phyloP scores from a whole-genome alignment of 1,284 basidiomycete species.

The Ceratobasidium theobromae region DNA sequence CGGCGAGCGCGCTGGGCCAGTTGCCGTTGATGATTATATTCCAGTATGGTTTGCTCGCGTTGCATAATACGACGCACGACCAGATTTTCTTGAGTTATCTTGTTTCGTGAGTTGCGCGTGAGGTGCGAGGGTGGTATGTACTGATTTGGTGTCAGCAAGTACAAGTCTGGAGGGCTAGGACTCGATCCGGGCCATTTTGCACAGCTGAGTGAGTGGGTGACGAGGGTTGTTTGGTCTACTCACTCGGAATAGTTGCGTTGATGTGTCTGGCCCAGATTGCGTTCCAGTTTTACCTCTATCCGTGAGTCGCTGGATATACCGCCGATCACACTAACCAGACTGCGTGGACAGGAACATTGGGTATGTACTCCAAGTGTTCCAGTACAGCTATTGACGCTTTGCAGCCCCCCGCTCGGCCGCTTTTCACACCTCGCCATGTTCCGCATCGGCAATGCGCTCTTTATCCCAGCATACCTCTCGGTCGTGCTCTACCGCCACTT shows the following conservation, averaged over 20 bases:
- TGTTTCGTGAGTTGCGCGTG: conserved; percentile 61
- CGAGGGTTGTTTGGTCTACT: background rate
- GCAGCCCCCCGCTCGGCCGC: conserved; percentile 66
- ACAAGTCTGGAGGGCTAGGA: conserved; percentile 68
- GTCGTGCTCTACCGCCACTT: conserved; percentile 69
- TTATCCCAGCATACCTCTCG: conserved; percentile 75
- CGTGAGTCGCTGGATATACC: conserved; percentile 53
- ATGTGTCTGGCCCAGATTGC: conserved; percentile 38
- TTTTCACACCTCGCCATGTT: conserved; percentile 86
- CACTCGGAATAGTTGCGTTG: conserved; percentile 15
- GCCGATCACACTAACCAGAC: conserved; percentile 37
- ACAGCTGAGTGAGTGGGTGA: conserved; percentile 62
- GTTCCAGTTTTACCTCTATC: conserved; percentile 62
- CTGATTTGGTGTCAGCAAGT: conserved; percentile 52
- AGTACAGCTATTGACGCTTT: background rate
- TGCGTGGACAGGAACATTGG: conserved; percentile 52
- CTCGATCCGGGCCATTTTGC: conserved; percentile 78
- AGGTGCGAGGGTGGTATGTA: conserved; percentile 26
- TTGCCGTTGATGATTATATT: conserved; percentile 69
- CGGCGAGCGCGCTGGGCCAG: conserved; percentile 29
- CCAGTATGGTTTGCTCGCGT: conserved; percentile 75
- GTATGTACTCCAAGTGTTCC: conserved; percentile 46
- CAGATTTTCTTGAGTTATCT: conserved; percentile 82
- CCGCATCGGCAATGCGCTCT: conserved; percentile 71
- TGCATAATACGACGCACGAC: conserved; percentile 82